These are phyloP conservation scores for Sporisorium sorghi DNA, from an alignment of 1,284 basidiomycete species.

Conservation along the genomic window DNA sequence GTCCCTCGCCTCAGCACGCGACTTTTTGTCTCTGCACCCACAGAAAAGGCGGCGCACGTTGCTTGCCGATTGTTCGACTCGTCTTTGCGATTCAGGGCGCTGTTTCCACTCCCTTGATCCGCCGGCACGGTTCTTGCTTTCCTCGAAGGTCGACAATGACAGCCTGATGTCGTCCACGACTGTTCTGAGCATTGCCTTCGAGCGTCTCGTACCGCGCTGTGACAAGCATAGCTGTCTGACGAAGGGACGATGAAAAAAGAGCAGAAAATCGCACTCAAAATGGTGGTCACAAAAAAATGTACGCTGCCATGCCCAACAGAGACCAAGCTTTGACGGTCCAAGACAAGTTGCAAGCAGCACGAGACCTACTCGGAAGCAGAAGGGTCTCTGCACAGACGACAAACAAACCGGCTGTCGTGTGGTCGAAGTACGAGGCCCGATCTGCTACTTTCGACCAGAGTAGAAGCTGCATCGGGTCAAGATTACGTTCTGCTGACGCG, in stretches of 20 bases:
- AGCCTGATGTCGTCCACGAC: too few relatives aligned
- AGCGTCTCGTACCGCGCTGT: too few relatives aligned
- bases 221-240: neutral
- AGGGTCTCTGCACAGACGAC: too few relatives aligned
- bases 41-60: neutral
- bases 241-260: neutral
- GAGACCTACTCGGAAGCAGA: too few relatives aligned
- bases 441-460: neutral
- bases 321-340: too few relatives aligned
- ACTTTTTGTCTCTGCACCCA: neutral
- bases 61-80: constrained; percentile 2
- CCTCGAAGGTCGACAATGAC: too few relatives aligned
- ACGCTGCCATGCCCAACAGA: too few relatives aligned
- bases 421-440: too few relatives aligned
- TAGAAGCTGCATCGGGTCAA: neutral
- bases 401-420: too few relatives aligned
- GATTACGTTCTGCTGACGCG: neutral
- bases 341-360: too few relatives aligned
- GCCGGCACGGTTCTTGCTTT: too few relatives aligned
- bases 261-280: neutral
- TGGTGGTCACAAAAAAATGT: neutral
- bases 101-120: neutral
- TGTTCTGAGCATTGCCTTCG: too few relatives aligned
- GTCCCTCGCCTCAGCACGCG: constrained; percentile 8
- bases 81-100: neutral